Evolutionary conservation across 2,329 filamentous ascomycete species (phyloP), one percentile per base, ranked within the genome.

Genomic region (Epichloe hybrida): DNA sequence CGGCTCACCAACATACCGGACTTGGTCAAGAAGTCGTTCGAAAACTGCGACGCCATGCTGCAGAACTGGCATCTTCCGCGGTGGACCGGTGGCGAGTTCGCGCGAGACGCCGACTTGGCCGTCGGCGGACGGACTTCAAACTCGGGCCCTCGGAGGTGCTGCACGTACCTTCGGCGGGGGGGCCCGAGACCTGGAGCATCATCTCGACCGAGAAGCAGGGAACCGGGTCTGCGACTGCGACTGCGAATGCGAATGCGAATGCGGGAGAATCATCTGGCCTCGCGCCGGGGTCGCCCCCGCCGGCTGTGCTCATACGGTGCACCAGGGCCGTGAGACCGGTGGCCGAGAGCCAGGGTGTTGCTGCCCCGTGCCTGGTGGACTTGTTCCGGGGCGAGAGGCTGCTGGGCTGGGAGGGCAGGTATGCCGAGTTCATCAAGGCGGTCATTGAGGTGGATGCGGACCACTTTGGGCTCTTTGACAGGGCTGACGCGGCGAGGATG

Each of bases 11-110:
- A 53, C 21, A 38, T 64, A 9, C 62, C 62, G 4, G 53, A 57
- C 3, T 56, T 57, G 7, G 58, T 66, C 48, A 55, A 56, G 36
- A 60, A 59, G 46, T 56, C 58, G n/a, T 61, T 64, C 27, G 58
- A 60, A 23, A 61, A 63, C 49, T 64, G 61, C 57, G 57, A 62
- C 23, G 50, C 55, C 36, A 64, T 65, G 58, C 55, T 66, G 15
- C 55, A 63, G 37, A 13, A 56, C 36, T 64, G 62, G 62, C 55
- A 61, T 20, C 54, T 61, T 5, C 62, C 61, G 17, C 50, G 44
- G 17, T 64, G 59, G 58, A 54, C 55, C 20, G 57, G 49, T 11
- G 53, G 55, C 11, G 47, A n/a, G n/a, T n/a, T n/a, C n/a, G n/a
- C n/a, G 17, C 17, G 17, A 57, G 54, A 56, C 13, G 49, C 55